Base-by-base conservation (phyloP, 192 early-diverging fungal species). In the Gryganskiella cystojenkinii region DNA sequence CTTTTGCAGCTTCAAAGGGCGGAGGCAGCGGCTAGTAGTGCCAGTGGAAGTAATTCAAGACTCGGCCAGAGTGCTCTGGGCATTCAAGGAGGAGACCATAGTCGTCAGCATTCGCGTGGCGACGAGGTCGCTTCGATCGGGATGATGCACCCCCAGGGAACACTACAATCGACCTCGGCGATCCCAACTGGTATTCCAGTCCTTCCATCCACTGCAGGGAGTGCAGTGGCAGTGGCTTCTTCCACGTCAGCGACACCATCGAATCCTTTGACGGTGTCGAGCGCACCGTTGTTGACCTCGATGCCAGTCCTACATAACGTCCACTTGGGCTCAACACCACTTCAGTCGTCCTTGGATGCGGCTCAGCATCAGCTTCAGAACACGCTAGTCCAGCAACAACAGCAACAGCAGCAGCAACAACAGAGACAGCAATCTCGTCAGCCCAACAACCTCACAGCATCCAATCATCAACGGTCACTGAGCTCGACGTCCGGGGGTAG, bases 1-100 rank as follows among this genome's bases (percentile, higher is more conserved):
- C 35, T 73, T 7, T 37, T 73, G 45, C 71, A 73, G 42, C 22
- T 73, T 7, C 71, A 73, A 37, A 37, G 71, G 25, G 40, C 53
- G 0, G 69, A 71, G 13, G 61, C 43, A 3, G 52, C 27, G 20
- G 61, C 44, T 28, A 22, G 44, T 30, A 52, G 63, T 7, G 60
- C 24, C 4, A 61, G 40, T n/a, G n/a, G n/a, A n/a, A n/a, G n/a
- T n/a, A n/a, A n/a, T n/a, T n/a, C n/a, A n/a, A n/a, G n/a, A n/a
- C n/a, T n/a, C n/a, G n/a, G n/a, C n/a, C n/a, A n/a, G n/a, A n/a
- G n/a, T n/a, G n/a, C n/a, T n/a, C n/a, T 24, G 6, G 47, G 19
- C 22, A 17, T 13, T 24, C 4, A n/a, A 13, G 47, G 22, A 4
- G 64, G 58, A 31, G 60, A 56, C 2, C 71, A 73, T 47, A 73